Conservation (phyloP, 371 early-diverging fungal genomes). For the Funneliformis caledonium region DNA sequence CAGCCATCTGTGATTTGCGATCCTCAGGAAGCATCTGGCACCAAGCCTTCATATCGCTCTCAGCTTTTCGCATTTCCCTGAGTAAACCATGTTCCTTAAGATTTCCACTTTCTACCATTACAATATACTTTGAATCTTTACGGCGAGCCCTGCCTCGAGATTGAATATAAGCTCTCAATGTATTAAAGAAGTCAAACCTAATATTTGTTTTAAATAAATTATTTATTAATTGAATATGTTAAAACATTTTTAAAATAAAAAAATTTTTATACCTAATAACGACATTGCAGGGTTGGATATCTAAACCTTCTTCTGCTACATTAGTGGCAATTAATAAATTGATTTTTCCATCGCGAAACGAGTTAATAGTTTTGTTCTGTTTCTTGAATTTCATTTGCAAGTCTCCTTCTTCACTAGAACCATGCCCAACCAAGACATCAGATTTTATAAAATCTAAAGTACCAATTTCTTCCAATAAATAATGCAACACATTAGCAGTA, state of each 20-base stretch:
- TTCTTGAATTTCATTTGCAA: slow-evolving; percentile 65
- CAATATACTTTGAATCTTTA: slow-evolving; percentile 71
- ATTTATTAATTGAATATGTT: background rate
- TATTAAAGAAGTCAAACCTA: slow-evolving; percentile 80
- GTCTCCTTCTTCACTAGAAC: slow-evolving; percentile 53
- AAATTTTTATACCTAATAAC: slow-evolving; percentile 74
- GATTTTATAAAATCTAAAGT: slow-evolving; percentile 57
- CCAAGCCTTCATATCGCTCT: slow-evolving; percentile 59
- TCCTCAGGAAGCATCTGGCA: slow-evolving; percentile 56
- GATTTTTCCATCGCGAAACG: slow-evolving; percentile 71
- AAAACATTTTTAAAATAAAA: background rate
- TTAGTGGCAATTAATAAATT: slow-evolving; percentile 91
- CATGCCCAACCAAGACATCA: slow-evolving; percentile 76
- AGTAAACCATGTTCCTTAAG: slow-evolving; percentile 48
- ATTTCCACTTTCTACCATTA: slow-evolving; percentile 68
- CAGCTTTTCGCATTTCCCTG: slow-evolving; percentile 53
- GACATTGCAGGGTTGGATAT: slow-evolving; percentile 93
- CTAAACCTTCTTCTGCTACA: slow-evolving; percentile 97
- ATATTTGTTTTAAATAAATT: slow-evolving; percentile 10
- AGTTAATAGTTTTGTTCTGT: slow-evolving; percentile 66
- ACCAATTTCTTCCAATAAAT: slow-evolving; percentile 54
- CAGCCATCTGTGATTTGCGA: slow-evolving; percentile 44
- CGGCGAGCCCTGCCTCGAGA: slow-evolving; percentile 94
- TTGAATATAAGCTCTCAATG: slow-evolving; percentile 83
- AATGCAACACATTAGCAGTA: slow-evolving; percentile 68